Evolutionary conservation across 2,329 filamentous ascomycete genomes (phyloP).

Genomic region (Podosphaera leucotricha): DNA sequence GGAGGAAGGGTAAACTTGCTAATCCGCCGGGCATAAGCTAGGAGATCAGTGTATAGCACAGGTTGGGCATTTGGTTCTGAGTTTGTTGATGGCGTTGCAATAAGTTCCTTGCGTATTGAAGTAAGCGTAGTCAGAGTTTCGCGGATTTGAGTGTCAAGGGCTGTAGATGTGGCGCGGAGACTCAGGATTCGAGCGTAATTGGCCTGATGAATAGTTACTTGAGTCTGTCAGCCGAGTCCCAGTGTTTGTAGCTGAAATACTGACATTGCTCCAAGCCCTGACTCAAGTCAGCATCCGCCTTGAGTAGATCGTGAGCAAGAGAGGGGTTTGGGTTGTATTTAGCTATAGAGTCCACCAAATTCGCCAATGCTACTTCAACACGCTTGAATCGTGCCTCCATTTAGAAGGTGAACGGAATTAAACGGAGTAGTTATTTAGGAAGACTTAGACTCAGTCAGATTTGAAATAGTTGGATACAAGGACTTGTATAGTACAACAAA

Average conservation of each 20-base stretch:
- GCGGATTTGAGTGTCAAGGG: conserved; percentile 49
- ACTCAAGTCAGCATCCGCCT: conserved; percentile 44
- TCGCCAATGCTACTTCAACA: conserved; percentile 41
- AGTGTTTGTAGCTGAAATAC: conserved; percentile 2
- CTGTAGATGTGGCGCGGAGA: conserved; percentile 39
- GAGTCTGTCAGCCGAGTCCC: background rate
- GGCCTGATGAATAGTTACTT: conserved; percentile 51
- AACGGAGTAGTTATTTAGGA: too few relatives aligned
- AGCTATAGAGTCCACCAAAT: conserved; percentile 54
- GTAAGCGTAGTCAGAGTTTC: conserved; percentile 46
- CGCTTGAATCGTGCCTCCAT: conserved; percentile 39
- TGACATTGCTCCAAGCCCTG: conserved; percentile 41
- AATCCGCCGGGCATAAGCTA: conserved; percentile 57
- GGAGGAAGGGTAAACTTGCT: conserved; percentile 52
- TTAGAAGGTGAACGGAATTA: background rate
- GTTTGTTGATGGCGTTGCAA: conserved; percentile 33
- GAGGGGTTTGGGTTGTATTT: conserved; percentile 55
- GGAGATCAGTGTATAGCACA: conserved; percentile 48
- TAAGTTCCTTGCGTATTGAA: conserved; percentile 48
- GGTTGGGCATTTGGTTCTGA: conserved; percentile 27
- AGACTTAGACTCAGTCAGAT: too few relatives aligned
- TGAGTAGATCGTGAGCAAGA: conserved; percentile 43
- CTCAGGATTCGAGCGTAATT: conserved; percentile 46
- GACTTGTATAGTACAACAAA: too few relatives aligned
- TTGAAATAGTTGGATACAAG: too few relatives aligned